Base-by-base conservation (phyloP, 768 basidiomycete species). In the Asterophora parasitica region DNA sequence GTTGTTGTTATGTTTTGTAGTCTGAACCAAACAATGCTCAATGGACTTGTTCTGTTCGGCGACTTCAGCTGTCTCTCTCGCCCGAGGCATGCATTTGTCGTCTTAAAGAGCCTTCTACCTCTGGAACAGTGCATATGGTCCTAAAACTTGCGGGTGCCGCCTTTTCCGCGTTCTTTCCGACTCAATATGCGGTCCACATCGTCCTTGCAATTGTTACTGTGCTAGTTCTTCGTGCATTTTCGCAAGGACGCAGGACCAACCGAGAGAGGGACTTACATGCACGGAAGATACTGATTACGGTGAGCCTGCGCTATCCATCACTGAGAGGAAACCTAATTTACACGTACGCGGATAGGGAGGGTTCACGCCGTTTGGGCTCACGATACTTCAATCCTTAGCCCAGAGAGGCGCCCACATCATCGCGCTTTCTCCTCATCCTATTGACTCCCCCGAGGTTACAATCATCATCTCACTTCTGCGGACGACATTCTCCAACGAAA, bases 321-420 rank as follows among this genome's bases (percentile, higher is more conserved):
- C 13, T 20, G 41, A 16, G 33, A 17, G 30, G 17, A 48, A 32
- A 34, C 13, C 11, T 27, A 44, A 39, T 35, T 50, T 13, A 52
- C 37, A 48, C 40, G 42, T 49, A 35, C 30, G 32, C 17, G 44
- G 16, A 31, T 52, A 89, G 87, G 88, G 88, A 31, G 86, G 73
- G 0, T 87, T 91, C 55, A 85, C 86, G 2, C 80, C 88, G 2
- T 63, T 82, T 7, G 88, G 89, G 2, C 61, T 90, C 8, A 85
- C 82, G 0, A 58, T 90, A 0, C 62, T 90, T 6, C 79, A 85
- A 46, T 67, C 67, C 2, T 66, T 93, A 7, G 88, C 91, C 1
- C 65, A 76, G 40, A 78, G 85, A 36, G 90, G 91, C 10, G 88
- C 89, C 13, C 86, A 88, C 54, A 66, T 92, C 49, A 85, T 93